Percentiles rank a stretch among this genome's conserved stretches.
phyloP scores from a whole-genome alignment of 1,284 basidiomycete genomes.

The Heliocybe sulcata region DNA sequence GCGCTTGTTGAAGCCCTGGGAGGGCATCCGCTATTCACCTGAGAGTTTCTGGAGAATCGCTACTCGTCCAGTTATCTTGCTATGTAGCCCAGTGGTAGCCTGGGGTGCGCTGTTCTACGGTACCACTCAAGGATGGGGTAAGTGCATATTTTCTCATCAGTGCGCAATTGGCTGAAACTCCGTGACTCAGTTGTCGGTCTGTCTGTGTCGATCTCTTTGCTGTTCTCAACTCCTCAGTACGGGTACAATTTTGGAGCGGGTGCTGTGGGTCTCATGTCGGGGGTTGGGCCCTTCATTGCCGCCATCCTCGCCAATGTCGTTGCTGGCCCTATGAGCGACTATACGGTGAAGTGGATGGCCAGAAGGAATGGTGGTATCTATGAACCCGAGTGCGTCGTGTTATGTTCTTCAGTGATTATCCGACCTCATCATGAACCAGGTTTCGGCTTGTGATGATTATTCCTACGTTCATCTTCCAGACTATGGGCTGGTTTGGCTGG shows the following conservation, averaged over 20 bases:
- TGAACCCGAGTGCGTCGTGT: conserved; percentile 10
- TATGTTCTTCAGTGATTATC: neutral
- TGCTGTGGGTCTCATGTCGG: conserved; percentile 9
- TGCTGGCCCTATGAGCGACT: conserved; percentile 11
- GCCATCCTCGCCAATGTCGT: conserved; percentile 10
- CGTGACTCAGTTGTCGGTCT: conserved; percentile 8
- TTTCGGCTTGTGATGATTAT: conserved; percentile 11
- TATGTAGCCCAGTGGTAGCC: conserved; percentile 9
- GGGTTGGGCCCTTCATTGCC: conserved; percentile 12
- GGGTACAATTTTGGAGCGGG: conserved; percentile 11
- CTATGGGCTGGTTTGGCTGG: conserved; percentile 14
- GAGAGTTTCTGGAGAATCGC: conserved; percentile 9
- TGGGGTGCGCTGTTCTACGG: conserved; percentile 12
- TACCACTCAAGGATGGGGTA: conserved; percentile 11
- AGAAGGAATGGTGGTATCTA: conserved; percentile 10
- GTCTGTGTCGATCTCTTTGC: conserved; percentile 11
- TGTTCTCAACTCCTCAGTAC: conserved; percentile 10
- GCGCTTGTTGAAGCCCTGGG: conserved; percentile 7
- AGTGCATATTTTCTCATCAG: conserved; percentile 1
- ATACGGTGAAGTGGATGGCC: conserved; percentile 8
- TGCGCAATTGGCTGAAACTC: neutral
- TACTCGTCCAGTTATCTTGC: conserved; percentile 8
- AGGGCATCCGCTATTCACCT: conserved; percentile 5
- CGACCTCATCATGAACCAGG: neutral
- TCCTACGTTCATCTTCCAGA: conserved; percentile 7